Base-by-base conservation (phyloP, 345 rosid species). In the Trapa incisa region DNA sequence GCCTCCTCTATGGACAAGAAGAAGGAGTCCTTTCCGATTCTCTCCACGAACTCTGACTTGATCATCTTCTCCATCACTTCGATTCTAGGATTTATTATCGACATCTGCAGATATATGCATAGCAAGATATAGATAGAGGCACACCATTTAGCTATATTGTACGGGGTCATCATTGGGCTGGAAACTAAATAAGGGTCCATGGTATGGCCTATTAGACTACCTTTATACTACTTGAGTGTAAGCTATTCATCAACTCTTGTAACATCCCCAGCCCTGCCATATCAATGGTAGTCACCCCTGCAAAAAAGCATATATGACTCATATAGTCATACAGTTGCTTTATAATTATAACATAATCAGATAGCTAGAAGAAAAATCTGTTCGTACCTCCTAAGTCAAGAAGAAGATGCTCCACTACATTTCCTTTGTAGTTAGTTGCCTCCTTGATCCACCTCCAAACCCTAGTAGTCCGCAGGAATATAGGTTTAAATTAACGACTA, bases 51-150 rank as follows among this genome's bases (percentile, higher is more conserved):
- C 22, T 83, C 71, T 0, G 98, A 73, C 66, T 79, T 69, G 42
- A 79, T 86, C 93, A 92, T 72, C 84, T 92, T 92, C 79, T 92
- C 98, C 77, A 89, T 36, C 2, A 89, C 93, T 38, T 79, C 96
- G 14, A 78, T 47, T 72, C 96, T 83, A 6, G 98, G 96, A 64
- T 92, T 89, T 65, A 92, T 74, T 65, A 92, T 66, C 71, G 71
- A 75, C 75, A 88, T 65, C 97, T 91, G 80, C 68, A 73, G 67
- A 72, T 13, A 15, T 22, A 22, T 22, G 29, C 29, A 22, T 22
- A 22, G n/a, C 29, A 7, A 15, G 1, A 1, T 4, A n/a, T 8
- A n/a, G 12, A 36, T 2, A 8, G 6, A 38, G 6, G 43, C 43
- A 37, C 15, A 37, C 17, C 65, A 39, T 16, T 29, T 22, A 22